Base-by-base conservation (phyloP, 495 filamentous ascomycete genomes). In the Jackrogersella minutella region DNA sequence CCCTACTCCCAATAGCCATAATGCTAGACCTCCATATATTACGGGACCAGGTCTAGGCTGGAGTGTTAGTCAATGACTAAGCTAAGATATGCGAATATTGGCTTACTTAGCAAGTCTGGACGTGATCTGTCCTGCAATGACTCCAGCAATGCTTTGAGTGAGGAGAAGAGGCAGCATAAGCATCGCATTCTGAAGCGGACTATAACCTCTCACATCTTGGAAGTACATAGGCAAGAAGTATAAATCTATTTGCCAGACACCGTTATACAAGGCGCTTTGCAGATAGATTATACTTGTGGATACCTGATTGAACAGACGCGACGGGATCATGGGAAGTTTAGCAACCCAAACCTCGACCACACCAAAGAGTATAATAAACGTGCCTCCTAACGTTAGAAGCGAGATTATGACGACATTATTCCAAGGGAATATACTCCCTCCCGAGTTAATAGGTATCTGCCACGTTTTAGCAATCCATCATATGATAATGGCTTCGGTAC, bases 381-480 rank as follows among this genome's bases (percentile, higher is more conserved):
- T 52, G 17, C 49, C 49, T 24, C 49, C 49, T 11, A 52, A 34
- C 0, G 7, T 31, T 13, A 52, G 17, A 0, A 52, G 19, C 0
- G 49, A 13, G 9, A 52, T 52, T 2, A 52, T n/a, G 30, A 52
- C 17, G 16, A 31, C 11, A 5, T 22, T 13, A 36, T 34, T 52
- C 49, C 49, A 52, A 5, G 49, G 49, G 19, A 52, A 52, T 52
- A 16, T 52, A 37, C 49, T 52, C 16, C 49, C 49, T 10, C 49
- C 49, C 2, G 49, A 52, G 28, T 52, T 52, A 9, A 52, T 52
- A n/a, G 49, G 30, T 52, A 52, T 52, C 49, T 52, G 11, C 11
- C 3, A 13, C 3, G 17, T 52, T 1, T 52, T 24, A 52, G 49
- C 21, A n/a, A 46, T 24, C 8, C 5, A 24, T 30, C 1, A 22